Base-by-base conservation (phyloP, 2,329 filamentous ascomycete species). In the Fusarium agapanthi region DNA sequence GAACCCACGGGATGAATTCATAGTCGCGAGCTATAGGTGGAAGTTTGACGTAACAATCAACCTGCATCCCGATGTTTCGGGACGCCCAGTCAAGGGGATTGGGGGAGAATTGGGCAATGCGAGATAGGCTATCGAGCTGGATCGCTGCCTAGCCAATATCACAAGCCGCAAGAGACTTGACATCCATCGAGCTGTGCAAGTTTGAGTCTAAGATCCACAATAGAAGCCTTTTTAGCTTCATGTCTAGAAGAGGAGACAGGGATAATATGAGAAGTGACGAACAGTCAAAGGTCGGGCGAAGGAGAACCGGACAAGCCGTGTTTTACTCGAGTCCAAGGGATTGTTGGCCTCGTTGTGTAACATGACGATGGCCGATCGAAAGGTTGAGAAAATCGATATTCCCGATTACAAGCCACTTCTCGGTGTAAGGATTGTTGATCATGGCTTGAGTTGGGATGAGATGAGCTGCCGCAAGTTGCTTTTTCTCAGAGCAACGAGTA, bases 271-370 rank as follows among this genome's bases (percentile, higher is more conserved):
- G 32, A 65, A 30, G 47, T 44, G 30, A 65, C 15, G 24, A 45
- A 47, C 47, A 48, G 30, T 28, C 45, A 44, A 20, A 47, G 16
- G 26, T 14, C 40, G n/a, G 53, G 41, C 14, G 32, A 24, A 26
- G 47, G 22, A 35, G 22, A 30, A 26, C 44, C 41, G 24, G 45
- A 20, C 61, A 44, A 51, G 55, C 65, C 65, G 15, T 53, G 58
- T 28, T 51, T 64, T 48, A 20, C 41, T 57, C 35, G 26, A 58
- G 58, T 51, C 24, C 11, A 11, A 45, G 65, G 34, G 38, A 32
- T 56, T 67, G 51, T 47, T 65, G 65, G 55, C 45, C 35, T 58
- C 13, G 38, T 41, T 60, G 66, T 71, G 70, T 67, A 60, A 73
- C 70, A 54, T 15, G 40, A 61, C 47, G 37, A 37, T n/a, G 20